phyloP scores from a whole-genome alignment of 192 early-diverging fungal species.

The Coemansia sp. region DNA sequence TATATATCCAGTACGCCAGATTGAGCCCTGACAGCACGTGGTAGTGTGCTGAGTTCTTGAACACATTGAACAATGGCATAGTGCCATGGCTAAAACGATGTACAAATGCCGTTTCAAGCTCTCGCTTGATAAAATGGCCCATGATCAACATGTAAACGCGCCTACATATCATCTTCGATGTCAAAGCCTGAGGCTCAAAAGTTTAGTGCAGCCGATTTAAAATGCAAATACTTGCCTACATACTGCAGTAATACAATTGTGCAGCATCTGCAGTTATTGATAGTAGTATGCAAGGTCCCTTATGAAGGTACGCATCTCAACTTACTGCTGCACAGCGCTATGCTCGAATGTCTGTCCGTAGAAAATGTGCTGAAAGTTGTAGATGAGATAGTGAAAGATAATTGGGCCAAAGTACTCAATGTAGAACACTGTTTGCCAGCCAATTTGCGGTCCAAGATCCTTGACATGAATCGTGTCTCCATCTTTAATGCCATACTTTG shows the following conservation, averaged over 20 bases:
- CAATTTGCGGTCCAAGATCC: slow-evolving; percentile 84
- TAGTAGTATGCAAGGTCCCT: background rate
- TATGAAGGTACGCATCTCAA: slow-evolving; percentile 9
- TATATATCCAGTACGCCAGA: slow-evolving; percentile 85
- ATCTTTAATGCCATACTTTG: slow-evolving; percentile 64
- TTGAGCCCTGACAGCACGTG: slow-evolving; percentile 83
- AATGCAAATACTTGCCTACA: background rate
- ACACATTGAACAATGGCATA: slow-evolving; percentile 92
- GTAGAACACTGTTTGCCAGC: slow-evolving; percentile 91
- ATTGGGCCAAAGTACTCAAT: slow-evolving; percentile 93
- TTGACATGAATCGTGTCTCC: slow-evolving; percentile 66
- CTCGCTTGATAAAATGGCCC: slow-evolving; percentile 89
- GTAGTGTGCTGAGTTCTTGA: slow-evolving; percentile 95
- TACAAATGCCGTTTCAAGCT: slow-evolving; percentile 88
- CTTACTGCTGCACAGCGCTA: slow-evolving; percentile 69
- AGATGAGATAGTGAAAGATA: slow-evolving; percentile 81
- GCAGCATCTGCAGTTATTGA: background rate
- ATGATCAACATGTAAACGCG: slow-evolving; percentile 67
- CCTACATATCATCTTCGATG: slow-evolving; percentile 34
- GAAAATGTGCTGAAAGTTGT: slow-evolving; percentile 66
- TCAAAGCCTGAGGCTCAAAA: background rate
- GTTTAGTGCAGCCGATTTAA: background rate
- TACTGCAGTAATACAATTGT: background rate
- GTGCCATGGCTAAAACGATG: slow-evolving; percentile 92
- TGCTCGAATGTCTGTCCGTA: slow-evolving; percentile 69